Evolutionary conservation across 78 protist species (phyloP).

Genomic region (Tieghemostelium lacteum): DNA sequence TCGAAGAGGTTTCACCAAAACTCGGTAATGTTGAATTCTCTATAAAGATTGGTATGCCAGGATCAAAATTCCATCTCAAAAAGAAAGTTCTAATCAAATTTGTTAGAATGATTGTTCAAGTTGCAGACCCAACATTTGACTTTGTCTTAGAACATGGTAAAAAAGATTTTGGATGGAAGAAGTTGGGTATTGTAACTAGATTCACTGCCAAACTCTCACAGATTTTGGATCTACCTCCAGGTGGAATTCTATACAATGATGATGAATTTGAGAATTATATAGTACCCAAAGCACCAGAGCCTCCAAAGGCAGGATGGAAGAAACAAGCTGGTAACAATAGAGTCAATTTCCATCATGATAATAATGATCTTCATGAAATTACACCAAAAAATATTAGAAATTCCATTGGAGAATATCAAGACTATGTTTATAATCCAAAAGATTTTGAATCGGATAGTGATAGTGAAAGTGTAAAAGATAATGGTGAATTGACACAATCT

Average conservation of each 20-base stretch:
- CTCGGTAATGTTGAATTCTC: neutral
- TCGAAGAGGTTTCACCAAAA: slow-evolving; percentile 25
- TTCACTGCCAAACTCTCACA: slow-evolving; percentile 18
- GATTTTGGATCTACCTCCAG: slow-evolving; percentile 25
- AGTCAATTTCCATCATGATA: neutral
- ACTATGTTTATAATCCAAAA: neutral
- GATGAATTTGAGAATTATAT: neutral
- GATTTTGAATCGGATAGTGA: neutral
- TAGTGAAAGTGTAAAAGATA: neutral
- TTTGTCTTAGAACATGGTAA: slow-evolving; percentile 65
- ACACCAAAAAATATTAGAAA: neutral
- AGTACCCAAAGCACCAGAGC: neutral
- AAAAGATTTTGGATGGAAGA: slow-evolving; percentile 71
- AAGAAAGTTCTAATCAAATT: slow-evolving; percentile 21
- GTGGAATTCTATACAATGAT: neutral
- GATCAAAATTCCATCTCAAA: slow-evolving; percentile 35
- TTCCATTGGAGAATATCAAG: neutral
- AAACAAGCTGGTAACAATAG: neutral
- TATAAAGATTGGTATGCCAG: slow-evolving; percentile 44
- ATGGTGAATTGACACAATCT: neutral
- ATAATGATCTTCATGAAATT: slow-evolving; percentile 1
- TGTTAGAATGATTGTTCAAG: slow-evolving; percentile 11
- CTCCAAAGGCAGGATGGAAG: neutral
- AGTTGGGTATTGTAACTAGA: slow-evolving; percentile 16
- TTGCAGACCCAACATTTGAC: slow-evolving; percentile 49